These are phyloP conservation scores for Moesziomyces globuligerus DNA, from an alignment of 1,284 basidiomycete genomes.

Conservation along the genomic window DNA sequence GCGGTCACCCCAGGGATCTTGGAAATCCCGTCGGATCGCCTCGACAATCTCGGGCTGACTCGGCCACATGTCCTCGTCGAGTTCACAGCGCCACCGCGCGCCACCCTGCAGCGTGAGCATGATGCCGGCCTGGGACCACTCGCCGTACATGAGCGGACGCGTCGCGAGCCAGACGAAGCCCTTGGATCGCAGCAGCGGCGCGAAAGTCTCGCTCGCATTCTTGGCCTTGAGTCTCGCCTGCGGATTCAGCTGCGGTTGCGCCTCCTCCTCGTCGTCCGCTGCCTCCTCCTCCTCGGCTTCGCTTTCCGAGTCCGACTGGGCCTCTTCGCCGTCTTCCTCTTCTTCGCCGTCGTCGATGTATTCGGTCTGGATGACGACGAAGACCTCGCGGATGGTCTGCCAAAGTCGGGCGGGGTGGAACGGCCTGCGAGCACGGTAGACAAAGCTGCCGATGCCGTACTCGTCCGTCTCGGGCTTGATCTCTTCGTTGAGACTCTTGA, in stretches of 20 bases:
- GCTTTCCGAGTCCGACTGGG: constrained; percentile 9
- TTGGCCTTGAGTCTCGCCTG: constrained; percentile 68
- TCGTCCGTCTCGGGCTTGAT: constrained; percentile 70
- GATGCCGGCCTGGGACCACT: constrained; percentile 70
- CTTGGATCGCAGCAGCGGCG: constrained; percentile 69
- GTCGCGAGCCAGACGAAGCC: constrained; percentile 69
- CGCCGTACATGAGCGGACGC: constrained; percentile 67
- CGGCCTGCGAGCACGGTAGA: constrained; percentile 65
- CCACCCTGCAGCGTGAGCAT: constrained; percentile 69
- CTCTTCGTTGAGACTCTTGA: constrained; percentile 68
- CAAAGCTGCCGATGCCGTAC: constrained; percentile 59
- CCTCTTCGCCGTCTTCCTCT: constrained; percentile 33
- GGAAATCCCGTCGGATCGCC: constrained; percentile 69
- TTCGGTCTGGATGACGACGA: constrained; percentile 68
- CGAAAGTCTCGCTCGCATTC: constrained; percentile 66
- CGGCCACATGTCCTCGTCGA: constrained; percentile 68
- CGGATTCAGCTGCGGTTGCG: constrained; percentile 69
- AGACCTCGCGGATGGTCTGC: constrained; percentile 68
- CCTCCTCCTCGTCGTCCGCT: constrained; percentile 50
- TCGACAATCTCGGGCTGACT: constrained; percentile 67
- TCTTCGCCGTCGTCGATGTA: constrained; percentile 66
- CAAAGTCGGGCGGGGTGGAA: constrained; percentile 70
- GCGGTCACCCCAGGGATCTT: constrained; percentile 69
- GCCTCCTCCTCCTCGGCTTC: constrained; percentile 19
- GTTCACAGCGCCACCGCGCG: constrained; percentile 68